Base-by-base conservation (phyloP, 148 eudicot genomes). In the Agrostemma githago region DNA sequence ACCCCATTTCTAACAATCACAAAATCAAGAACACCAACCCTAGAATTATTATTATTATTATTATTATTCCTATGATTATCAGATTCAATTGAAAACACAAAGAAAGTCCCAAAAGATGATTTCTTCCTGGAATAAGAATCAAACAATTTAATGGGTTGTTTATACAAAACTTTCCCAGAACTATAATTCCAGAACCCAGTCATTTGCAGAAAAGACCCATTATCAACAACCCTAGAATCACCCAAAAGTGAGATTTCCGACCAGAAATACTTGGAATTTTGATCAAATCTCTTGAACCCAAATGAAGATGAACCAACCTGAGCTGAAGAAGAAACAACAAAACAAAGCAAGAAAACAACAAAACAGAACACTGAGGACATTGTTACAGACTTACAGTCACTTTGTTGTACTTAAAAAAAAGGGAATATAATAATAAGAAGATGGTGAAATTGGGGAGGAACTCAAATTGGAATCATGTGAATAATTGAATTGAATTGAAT, bases 1-100 rank as follows among this genome's bases (percentile, higher is more conserved):
- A 70, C 77, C 73, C 82, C 85, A 62, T 43, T 57, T 15, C 94
- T 86, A 42, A 89, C 75, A 82, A 90, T 61, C 39, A 85, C 83
- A 83, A 93, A 88, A 67, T 85, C 92, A 20, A 93, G 71, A 6
- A 85, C 95, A 81, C 83, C 89, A 66, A 91, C 97, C 34, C 34
- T 26, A 26, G 34, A 26, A 26, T 26, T 26, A n/a, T n/a, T n/a
- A n/a, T n/a, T n/a, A n/a, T n/a, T n/a, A n/a, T n/a, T n/a, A n/a
- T n/a, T n/a, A n/a, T n/a, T n/a, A 26, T 26, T 26, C 34, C 0
- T 26, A 26, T 26, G 34, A 71, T 69, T 73, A 80, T 76, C 80
- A 0, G 79, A 69, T 17, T 92, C 83, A 58, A 93, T 43, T 17
- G 92, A 91, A 81, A 93, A 93, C 61, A 82, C 78, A 80, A 93